Conservation (phyloP, 202 grass and related monocot genomes). For the Setaria italica region DNA sequence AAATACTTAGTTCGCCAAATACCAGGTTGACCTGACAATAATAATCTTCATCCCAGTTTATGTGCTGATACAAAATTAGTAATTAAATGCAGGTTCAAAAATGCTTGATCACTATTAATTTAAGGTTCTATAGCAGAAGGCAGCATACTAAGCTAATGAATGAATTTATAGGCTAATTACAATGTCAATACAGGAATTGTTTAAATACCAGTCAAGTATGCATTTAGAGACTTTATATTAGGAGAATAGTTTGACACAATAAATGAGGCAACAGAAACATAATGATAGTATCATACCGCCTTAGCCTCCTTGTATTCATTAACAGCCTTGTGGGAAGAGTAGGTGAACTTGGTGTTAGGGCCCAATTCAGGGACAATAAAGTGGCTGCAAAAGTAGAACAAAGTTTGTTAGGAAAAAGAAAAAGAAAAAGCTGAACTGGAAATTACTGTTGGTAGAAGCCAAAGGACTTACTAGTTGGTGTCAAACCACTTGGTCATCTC, state of each 20-base stretch:
- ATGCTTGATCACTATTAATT: not conserved
- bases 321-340: slow-evolving; percentile 88
- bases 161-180: not conserved
- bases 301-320: slow-evolving; percentile 93
- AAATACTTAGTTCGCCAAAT: not conserved
- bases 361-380: slow-evolving; percentile 91
- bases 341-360: slow-evolving; percentile 77
- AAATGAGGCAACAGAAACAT: not conserved
- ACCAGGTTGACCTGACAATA: not conserved
- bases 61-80: not conserved
- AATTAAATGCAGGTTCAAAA: not conserved
- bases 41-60: not conserved
- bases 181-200: not conserved
- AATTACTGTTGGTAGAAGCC: not conserved
- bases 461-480: slow-evolving; percentile 88
- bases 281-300: slow-evolving; percentile 54
- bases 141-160: not conserved
- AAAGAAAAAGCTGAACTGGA: not conserved
- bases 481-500: slow-evolving; percentile 99
- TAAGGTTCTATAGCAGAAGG: not conserved
- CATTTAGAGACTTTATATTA: slow-evolving; percentile 2
- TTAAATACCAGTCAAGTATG: not conserved
- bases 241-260: not conserved
- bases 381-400: slow-evolving; percentile 55
- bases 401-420: slow-evolving; percentile 11